A percentile compares a stretch with the other conserved stretches of the same genome.
Conservation (phyloP, 2,329 filamentous ascomycete genomes). For the Aspergillus alliaceus region DNA sequence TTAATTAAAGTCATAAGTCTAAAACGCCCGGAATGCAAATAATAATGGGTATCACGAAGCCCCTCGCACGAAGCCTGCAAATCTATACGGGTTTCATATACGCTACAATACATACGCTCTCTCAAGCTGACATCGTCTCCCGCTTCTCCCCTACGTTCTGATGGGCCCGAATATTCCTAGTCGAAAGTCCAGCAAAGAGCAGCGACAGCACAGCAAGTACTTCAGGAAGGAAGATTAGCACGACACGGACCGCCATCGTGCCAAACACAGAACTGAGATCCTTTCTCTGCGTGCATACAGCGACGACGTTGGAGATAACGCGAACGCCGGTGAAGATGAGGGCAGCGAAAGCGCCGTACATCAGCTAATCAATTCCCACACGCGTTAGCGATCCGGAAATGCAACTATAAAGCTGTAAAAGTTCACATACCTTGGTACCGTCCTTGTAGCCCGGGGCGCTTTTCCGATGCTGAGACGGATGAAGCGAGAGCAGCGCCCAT, state of each 20-base stretch:
- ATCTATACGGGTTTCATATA: neutral
- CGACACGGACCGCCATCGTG: conserved; percentile 19
- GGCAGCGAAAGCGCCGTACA: conserved; percentile 3
- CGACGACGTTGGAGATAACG: conserved; percentile 23
- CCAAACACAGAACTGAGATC: conserved; percentile 23
- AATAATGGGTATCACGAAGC: neutral
- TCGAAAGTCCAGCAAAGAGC: conserved; percentile 15
- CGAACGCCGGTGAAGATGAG: conserved; percentile 26
- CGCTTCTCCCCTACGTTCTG: neutral
- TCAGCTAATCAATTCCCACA: neutral
- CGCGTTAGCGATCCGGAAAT: neutral
- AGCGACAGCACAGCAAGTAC: conserved; percentile 19
- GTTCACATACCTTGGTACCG: conserved; percentile 7
- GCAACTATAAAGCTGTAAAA: neutral
- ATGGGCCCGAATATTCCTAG: neutral
- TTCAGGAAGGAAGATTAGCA: conserved; percentile 30
- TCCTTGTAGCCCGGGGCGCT: neutral
- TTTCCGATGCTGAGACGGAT: neutral
- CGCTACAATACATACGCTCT: neutral
- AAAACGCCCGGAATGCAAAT: too few species aligned
- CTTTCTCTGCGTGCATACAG: conserved; percentile 17
- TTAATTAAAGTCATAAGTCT: too few species aligned
- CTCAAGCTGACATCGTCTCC: neutral
- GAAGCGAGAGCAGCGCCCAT: conserved; percentile 4
- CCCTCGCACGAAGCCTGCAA: neutral